Evolutionary conservation across 2,329 filamentous ascomycete genomes (phyloP).

Genomic region (Fusarium multiceps): DNA sequence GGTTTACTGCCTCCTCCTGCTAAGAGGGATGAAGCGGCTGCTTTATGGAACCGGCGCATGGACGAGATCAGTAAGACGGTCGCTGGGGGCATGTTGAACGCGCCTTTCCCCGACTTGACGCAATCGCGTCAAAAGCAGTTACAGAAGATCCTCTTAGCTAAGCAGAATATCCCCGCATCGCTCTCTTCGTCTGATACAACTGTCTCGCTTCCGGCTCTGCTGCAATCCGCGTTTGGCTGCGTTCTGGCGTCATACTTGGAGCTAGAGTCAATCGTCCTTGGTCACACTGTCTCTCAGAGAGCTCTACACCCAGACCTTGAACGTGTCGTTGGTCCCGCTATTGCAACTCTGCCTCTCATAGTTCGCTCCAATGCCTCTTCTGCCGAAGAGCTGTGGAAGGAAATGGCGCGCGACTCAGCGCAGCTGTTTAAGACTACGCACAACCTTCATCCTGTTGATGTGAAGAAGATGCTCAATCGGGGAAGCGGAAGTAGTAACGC

Average conservation of each 20-base stretch:
- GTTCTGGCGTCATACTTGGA: conserved; percentile 16
- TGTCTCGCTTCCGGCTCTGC: not conserved
- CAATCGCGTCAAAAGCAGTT: conserved; percentile 20
- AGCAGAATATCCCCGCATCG: not conserved
- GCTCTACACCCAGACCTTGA: conserved; percentile 4
- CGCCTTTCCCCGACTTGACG: conserved; percentile 11
- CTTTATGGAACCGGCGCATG: not conserved
- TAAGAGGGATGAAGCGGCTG: conserved; percentile 1
- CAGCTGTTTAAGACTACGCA: conserved; percentile 5
- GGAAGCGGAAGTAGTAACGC: not conserved
- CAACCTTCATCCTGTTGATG: conserved; percentile 15
- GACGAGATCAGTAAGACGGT: not conserved
- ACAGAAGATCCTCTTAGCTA: conserved; percentile 10
- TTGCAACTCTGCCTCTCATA: conserved; percentile 16
- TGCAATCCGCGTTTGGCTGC: conserved; percentile 25
- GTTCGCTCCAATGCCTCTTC: conserved; percentile 7
- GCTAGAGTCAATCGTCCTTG: conserved; percentile 2
- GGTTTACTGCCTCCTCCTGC: not conserved
- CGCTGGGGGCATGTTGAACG: not conserved
- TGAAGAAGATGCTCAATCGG: conserved; percentile 28
- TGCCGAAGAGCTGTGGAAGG: not conserved
- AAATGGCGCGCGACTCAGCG: conserved; percentile 9
- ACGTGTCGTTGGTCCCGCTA: conserved; percentile 15
- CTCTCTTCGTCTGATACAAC: accelerated
- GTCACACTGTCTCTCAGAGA: conserved; percentile 21